These are phyloP conservation scores for Strigomonas culicis DNA, from an alignment of 208 protist species.

Conservation along the genomic window DNA sequence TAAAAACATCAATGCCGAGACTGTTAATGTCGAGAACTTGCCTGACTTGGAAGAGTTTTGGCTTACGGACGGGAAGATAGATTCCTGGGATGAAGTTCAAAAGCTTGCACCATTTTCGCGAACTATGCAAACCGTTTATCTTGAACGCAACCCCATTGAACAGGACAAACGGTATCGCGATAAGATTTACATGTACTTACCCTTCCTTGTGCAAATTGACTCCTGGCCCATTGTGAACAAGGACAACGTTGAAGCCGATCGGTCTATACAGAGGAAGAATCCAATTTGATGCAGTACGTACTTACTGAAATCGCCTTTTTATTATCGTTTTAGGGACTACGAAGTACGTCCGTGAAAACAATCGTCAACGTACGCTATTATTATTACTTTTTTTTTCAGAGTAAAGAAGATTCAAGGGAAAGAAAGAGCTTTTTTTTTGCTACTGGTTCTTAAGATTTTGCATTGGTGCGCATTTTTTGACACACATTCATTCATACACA, in stretches of 20 bases:
- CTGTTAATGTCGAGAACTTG: constrained; percentile 65
- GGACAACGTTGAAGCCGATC: constrained; percentile 74
- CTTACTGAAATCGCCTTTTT: not conserved
- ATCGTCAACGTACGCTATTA: not conserved
- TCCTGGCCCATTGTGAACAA: constrained; percentile 89
- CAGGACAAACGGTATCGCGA: constrained; percentile 86
- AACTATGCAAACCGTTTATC: constrained; percentile 81
- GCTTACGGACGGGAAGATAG: constrained; percentile 85
- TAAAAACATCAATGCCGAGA: constrained; percentile 48
- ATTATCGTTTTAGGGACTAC: not conserved
- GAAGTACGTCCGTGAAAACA: not conserved
- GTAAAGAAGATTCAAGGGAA: not conserved
- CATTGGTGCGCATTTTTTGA: too few species aligned
- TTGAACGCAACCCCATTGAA: constrained; percentile 89
- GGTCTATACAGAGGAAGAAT: constrained; percentile 44
- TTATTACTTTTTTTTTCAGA: constrained; percentile 4
- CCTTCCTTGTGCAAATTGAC: constrained; percentile 85
- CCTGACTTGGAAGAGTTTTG: constrained; percentile 86
- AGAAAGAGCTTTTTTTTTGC: not conserved
- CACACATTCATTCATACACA: too few species aligned
- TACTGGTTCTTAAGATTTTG: not conserved
- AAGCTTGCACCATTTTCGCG: constrained; percentile 59
- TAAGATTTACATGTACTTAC: constrained; percentile 80
- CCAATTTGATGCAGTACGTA: not conserved
- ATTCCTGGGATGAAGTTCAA: constrained; percentile 72